Evolutionary conservation across 495 filamentous ascomycete genomes (phyloP).

Genomic region (Rostrohypoxylon terebratum): DNA sequence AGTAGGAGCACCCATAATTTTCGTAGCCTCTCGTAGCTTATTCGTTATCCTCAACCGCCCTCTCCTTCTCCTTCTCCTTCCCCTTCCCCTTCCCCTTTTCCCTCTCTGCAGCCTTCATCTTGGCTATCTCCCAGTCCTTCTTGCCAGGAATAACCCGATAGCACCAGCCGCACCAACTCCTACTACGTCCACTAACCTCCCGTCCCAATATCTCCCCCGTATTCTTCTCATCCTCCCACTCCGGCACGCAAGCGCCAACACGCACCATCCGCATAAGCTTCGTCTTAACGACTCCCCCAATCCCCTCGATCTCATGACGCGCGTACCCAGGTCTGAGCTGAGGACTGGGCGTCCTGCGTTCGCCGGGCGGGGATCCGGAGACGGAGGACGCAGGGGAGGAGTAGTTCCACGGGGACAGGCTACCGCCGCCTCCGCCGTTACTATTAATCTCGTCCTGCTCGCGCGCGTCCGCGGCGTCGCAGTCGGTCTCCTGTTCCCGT

Average conservation of each 20-base stretch:
- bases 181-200: slow-evolving; percentile 65
- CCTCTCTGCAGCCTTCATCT: not conserved
- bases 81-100: not conserved
- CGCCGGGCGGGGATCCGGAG: slow-evolving; percentile 41
- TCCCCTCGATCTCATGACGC: slow-evolving; percentile 86
- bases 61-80: not conserved
- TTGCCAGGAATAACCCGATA: slow-evolving; percentile 65
- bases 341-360: slow-evolving; percentile 55
- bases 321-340: slow-evolving; percentile 73
- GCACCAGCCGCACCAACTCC: slow-evolving; percentile 79
- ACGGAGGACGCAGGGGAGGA: slow-evolving; percentile 46
- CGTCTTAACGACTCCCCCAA: slow-evolving; percentile 85
- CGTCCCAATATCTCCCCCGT: slow-evolving; percentile 63
- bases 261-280: slow-evolving; percentile 79
- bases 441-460: slow-evolving; percentile 44
- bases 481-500: slow-evolving; percentile 83
- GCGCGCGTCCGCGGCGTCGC: slow-evolving; percentile 72
- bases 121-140: slow-evolving; percentile 49
- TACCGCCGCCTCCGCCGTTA: not conserved
- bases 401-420: slow-evolving; percentile 38
- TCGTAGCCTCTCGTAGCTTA: not conserved
- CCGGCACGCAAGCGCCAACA: slow-evolving; percentile 83
- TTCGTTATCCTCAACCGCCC: not conserved
- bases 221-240: slow-evolving; percentile 82
- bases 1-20: not conserved